Evolutionary conservation across 352 stramenopile species (phyloP), one percentile per base, ranked within the genome.

Genomic region (Phytopythium aichiense): DNA sequence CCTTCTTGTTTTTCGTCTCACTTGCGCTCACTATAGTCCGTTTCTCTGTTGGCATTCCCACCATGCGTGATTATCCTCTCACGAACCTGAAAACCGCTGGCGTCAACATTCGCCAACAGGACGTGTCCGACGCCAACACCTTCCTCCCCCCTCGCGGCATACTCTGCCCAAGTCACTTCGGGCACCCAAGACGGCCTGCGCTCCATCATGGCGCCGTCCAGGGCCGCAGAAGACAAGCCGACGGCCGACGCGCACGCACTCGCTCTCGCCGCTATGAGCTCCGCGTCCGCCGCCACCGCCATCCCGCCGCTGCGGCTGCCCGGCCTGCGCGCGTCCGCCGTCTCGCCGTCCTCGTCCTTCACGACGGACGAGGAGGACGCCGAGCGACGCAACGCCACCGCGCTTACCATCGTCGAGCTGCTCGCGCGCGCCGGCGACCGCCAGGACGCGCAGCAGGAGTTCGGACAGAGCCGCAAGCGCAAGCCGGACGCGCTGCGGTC

Each of bases 371-470:
- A 74, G 42, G 69, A 79, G 37, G 72, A 79, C 50, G 60, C 57
- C 30, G 72, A 76, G 43, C 63, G 72, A 0, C 72, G 69, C 50
- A 76, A 76, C 52, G 66, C 61, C 35, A 76, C 72, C n/a, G 72
- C 72, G 25, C 68, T 74, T 11, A 76, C 72, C 22, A 79, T 79
- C 57, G 69, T 79, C 2, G 66, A 79, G 56, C 53, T 79, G 35
- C 57, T 79, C 22, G 72, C 72, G 3, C 58, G 63, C 45, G 56
- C 64, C 0, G 61, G 66, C 2, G 45, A 43, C 40, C 43, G 13
- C 46, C 35, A 67, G 12, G 31, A 31, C 58, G 66, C 38, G 7
- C 43, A 25, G 46, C 51, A 58, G 33, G 30, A 57, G 23, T 30
- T 18, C 7, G 25, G 12, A 1, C 42, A 25, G 18, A 13, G 42